Evolutionary conservation across 1,139 yeast genomes (phyloP).

Genomic region (Yamadazyma sp.): DNA sequence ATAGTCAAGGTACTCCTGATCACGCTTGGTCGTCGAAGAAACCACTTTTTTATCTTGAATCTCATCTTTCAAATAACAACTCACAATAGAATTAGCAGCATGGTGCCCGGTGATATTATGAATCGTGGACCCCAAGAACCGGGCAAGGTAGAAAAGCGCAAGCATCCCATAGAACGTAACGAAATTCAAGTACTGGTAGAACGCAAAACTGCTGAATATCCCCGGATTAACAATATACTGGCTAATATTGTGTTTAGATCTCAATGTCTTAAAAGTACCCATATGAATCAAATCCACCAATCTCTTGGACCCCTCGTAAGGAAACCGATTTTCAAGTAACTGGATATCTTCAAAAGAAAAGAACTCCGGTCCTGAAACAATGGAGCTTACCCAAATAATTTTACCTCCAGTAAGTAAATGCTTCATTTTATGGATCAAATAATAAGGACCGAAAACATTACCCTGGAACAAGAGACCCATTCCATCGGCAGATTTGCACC

Average conservation of each 20-base stretch:
- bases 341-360: constrained; percentile 76
- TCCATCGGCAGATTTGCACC: constrained; percentile 68
- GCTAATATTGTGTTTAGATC: constrained; percentile 48
- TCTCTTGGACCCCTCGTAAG: constrained; percentile 93
- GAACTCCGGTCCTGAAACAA: constrained; percentile 72
- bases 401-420: constrained; percentile 60
- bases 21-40: constrained; percentile 64
- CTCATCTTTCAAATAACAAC: constrained; percentile 37
- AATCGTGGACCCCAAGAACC: constrained; percentile 80
- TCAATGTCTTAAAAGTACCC: constrained; percentile 58
- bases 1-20: constrained; percentile 59
- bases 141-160: constrained; percentile 76
- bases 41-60: constrained; percentile 66
- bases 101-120: constrained; percentile 85
- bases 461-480: constrained; percentile 92
- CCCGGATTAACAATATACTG: constrained; percentile 93
- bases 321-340: constrained; percentile 56
- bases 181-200: constrained; percentile 70
- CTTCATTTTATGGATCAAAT: constrained; percentile 61
- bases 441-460: constrained; percentile 93
- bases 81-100: constrained; percentile 82
- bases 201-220: constrained; percentile 81
- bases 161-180: constrained; percentile 87
- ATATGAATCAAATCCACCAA: constrained; percentile 79
- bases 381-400: constrained; percentile 82